These are phyloP conservation scores for Erythrophleum fordii DNA, from an alignment of 306 rosid species.

Conservation along the genomic window DNA sequence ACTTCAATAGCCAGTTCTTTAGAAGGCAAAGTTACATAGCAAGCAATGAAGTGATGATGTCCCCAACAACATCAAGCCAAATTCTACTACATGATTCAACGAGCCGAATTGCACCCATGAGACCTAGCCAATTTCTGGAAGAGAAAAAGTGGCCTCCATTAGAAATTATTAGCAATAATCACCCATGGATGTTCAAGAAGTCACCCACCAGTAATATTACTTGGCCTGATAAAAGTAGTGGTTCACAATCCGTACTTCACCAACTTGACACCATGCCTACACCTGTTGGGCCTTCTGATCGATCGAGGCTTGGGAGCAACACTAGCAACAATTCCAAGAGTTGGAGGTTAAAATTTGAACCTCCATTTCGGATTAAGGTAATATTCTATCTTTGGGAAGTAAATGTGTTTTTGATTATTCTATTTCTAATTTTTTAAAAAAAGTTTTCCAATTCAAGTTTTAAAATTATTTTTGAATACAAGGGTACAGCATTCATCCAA, in stretches of 20 bases:
- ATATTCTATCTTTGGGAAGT: neutral
- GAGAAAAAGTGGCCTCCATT: slow-evolving; percentile 60
- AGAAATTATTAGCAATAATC: slow-evolving; percentile 30
- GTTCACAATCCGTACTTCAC: slow-evolving; percentile 32
- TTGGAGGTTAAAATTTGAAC: slow-evolving; percentile 43
- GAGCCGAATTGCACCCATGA: slow-evolving; percentile 49
- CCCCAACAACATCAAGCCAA: slow-evolving; percentile 41
- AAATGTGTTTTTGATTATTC: neutral
- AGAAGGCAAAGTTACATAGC: slow-evolving; percentile 40
- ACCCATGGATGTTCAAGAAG: slow-evolving; percentile 42
- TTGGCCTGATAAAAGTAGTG: neutral
- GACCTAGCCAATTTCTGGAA: slow-evolving; percentile 62
- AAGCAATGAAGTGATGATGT: slow-evolving; percentile 36
- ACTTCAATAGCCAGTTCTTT: slow-evolving; percentile 35
- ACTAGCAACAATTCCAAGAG: neutral
- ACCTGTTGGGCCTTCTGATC: slow-evolving; percentile 13
- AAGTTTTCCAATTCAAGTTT: no score
- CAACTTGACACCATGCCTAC: slow-evolving; percentile 38
- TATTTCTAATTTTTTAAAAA: neutral
- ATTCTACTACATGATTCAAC: slow-evolving; percentile 23
- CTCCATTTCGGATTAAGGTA: slow-evolving; percentile 60
- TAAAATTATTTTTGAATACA: no score
- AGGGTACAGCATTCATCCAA: no score
- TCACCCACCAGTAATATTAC: slow-evolving; percentile 23
- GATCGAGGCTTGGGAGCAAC: neutral